These are phyloP conservation scores for Rhizopogon roseolus DNA, from an alignment of 768 basidiomycete genomes.

Conservation along the genomic window DNA sequence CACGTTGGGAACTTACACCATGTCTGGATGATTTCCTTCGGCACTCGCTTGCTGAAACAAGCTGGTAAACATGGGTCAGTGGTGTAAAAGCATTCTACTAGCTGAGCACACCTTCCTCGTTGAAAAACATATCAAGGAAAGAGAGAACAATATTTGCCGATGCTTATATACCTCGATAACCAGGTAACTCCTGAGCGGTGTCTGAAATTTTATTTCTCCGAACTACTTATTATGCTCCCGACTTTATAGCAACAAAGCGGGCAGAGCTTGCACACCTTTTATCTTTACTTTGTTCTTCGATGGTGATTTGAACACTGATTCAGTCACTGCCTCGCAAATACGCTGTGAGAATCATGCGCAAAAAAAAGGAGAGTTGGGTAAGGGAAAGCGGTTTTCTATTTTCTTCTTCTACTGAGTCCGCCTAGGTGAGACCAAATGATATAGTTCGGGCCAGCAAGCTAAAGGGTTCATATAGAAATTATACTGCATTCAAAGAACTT, in stretches of 20 bases:
- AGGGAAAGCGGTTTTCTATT: too few relatives aligned
- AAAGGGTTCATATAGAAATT: not conserved
- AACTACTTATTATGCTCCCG: too few relatives aligned
- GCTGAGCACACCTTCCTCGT: not conserved
- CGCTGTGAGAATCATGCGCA: too few relatives aligned
- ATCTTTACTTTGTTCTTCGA: not conserved
- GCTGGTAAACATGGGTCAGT: conserved; percentile 8
- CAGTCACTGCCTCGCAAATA: too few relatives aligned
- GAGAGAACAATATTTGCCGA: not conserved
- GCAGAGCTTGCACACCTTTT: too few relatives aligned
- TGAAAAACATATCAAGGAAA: not conserved
- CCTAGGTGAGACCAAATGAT: too few relatives aligned
- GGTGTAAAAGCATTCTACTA: not conserved
- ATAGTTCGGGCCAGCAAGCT: not conserved
- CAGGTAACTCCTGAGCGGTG: not conserved
- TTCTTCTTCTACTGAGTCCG: too few relatives aligned
- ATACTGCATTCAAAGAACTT: not conserved
- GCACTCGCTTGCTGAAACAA: conserved; percentile 24
- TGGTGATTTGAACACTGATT: not conserved
- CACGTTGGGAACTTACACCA: conserved; percentile 16
- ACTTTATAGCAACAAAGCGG: too few relatives aligned
- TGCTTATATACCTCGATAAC: not conserved
- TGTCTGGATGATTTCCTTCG: conserved; percentile 12
- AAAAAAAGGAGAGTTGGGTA: too few relatives aligned
- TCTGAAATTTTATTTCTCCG: not conserved